Conservation (phyloP, 106 monocot species). For the Dendrobium chrysotoxum region DNA sequence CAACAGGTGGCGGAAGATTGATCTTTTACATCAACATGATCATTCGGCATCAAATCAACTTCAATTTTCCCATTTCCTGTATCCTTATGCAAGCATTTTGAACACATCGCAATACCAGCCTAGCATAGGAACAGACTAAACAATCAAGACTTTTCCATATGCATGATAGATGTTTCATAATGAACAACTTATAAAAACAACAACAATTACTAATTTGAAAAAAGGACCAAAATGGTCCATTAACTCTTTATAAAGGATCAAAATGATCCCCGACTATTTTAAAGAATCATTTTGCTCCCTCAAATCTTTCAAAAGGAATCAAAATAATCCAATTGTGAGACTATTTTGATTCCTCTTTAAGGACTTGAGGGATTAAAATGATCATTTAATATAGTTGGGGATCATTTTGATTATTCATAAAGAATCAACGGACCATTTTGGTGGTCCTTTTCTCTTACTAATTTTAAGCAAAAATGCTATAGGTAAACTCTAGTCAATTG, state of each 20-base stretch:
- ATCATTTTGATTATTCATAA: no score
- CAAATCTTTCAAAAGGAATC: no score
- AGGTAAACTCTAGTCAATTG: not conserved
- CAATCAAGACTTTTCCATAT: not conserved
- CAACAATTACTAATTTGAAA: not conserved
- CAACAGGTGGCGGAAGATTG: conserved; percentile 22
- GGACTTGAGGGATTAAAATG: no score
- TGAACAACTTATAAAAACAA: not conserved
- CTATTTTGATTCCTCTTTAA: no score
- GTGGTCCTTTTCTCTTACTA: not conserved
- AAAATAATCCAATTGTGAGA: no score
- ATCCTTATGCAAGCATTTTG: conserved; percentile 49
- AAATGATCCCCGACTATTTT: no score
- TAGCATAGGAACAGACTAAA: conserved; percentile 14
- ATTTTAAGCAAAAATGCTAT: not conserved
- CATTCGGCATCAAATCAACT: conserved; percentile 16
- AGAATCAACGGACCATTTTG: no score
- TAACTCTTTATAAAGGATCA: no score
- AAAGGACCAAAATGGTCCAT: no score
- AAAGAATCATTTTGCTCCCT: no score
- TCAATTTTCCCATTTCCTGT: conserved; percentile 13
- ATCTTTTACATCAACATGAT: conserved; percentile 16
- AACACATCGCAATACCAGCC: conserved; percentile 46
- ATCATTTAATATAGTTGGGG: no score
- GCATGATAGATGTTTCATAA: not conserved